phyloP scores from a whole-genome alignment of 352 stramenopile species.

The Phytophthora colocasiae region DNA sequence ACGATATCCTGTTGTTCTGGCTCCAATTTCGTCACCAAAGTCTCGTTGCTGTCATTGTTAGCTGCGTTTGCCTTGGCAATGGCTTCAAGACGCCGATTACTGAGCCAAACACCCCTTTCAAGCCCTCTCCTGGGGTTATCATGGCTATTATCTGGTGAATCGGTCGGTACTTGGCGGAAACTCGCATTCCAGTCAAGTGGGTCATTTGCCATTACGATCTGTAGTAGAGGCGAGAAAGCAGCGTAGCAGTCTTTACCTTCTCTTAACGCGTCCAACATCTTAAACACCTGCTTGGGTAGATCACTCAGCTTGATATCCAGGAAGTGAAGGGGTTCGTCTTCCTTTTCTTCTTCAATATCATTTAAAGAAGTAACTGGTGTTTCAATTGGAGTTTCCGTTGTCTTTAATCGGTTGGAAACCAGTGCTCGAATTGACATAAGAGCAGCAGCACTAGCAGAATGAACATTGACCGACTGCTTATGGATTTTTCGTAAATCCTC shows the following conservation, averaged over 20 bases:
- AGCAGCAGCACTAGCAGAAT: not conserved
- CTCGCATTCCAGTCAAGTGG: slow-evolving; percentile 42
- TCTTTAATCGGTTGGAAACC: too few species aligned
- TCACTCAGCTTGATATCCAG: slow-evolving; percentile 2
- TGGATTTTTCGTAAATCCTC: slow-evolving; percentile 12
- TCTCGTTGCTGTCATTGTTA: too few species aligned
- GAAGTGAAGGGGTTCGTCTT: too few species aligned
- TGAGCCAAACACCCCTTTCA: slow-evolving; percentile 16
- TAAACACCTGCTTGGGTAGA: slow-evolving; percentile 18
- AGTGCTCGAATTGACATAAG: not conserved
- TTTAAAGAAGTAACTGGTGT: not conserved
- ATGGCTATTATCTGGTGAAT: too few species aligned
- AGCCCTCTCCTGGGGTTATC: not conserved
- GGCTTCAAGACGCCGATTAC: slow-evolving; percentile 17
- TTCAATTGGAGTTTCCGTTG: not conserved
- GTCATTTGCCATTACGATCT: slow-evolving; percentile 42
- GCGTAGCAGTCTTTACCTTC: slow-evolving; percentile 44
- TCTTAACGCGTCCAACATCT: slow-evolving; percentile 39
- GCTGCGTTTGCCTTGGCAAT: not conserved
- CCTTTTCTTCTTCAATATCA: not conserved
- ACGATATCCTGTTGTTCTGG: too few species aligned
- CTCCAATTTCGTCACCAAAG: too few species aligned
- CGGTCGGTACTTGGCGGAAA: slow-evolving; percentile 12
- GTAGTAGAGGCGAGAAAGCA: slow-evolving; percentile 51
- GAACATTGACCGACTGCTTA: not conserved